Conservation (phyloP, 345 rosid genomes). For the Brassica rapa region DNA sequence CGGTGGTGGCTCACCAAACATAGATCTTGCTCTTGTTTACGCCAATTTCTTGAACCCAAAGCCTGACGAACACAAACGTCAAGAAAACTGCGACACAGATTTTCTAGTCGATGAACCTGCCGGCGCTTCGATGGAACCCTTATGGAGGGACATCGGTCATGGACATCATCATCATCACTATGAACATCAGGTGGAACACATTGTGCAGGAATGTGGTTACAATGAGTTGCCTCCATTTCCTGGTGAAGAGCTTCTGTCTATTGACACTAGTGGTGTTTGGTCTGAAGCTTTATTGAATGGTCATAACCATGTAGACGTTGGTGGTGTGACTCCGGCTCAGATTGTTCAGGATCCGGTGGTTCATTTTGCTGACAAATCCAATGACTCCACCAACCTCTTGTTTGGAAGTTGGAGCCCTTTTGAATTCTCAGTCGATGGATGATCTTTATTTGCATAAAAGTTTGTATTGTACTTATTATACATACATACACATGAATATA, state of each 20-base stretch:
- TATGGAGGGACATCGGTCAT: constrained; percentile 37
- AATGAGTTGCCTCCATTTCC: constrained; percentile 45
- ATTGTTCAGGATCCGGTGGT: constrained; percentile 29
- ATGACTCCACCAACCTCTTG: constrained; percentile 41
- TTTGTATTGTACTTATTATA: constrained; percentile 29
- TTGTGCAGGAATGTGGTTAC: constrained; percentile 38
- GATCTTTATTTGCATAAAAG: constrained; percentile 9
- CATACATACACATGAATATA: constrained; percentile 23
- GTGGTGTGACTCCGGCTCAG: constrained; percentile 27
- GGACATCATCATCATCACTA: constrained; percentile 25
- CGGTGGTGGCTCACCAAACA: constrained; percentile 28
- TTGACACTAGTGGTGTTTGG: constrained; percentile 35
- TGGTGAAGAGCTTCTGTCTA: constrained; percentile 43
- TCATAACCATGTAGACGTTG: constrained; percentile 33
- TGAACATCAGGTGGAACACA: constrained; percentile 27
- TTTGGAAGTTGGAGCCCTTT: constrained; percentile 47
- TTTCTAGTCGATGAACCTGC: constrained; percentile 13
- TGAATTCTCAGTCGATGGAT: constrained; percentile 37
- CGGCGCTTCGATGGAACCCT: constrained; percentile 6
- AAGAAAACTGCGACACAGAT: constrained; percentile 24
- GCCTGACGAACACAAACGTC: constrained; percentile 11
- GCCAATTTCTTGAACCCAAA: constrained; percentile 43
- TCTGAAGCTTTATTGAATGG: constrained; percentile 37
- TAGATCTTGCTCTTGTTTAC: constrained; percentile 44
- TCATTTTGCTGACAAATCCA: constrained; percentile 33